phyloP scores from a whole-genome alignment of 2,329 filamentous ascomycete genomes.

The Penicillium occitanis region DNA sequence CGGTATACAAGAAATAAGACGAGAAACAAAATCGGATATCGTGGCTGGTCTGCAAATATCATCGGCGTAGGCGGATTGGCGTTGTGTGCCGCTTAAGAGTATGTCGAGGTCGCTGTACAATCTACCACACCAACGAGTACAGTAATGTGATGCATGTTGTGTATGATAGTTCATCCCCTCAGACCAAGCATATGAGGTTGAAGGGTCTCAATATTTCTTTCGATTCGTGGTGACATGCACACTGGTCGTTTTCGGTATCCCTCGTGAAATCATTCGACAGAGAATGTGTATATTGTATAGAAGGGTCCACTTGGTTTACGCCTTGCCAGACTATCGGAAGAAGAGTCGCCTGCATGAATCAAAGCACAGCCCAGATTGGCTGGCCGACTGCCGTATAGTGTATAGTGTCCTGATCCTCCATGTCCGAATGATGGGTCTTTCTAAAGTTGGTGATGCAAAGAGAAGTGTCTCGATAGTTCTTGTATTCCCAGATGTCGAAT shows the following conservation, averaged over 20 bases:
- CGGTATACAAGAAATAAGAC: constrained; percentile 6
- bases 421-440: constrained; percentile 51
- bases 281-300: constrained; percentile 2
- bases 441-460: constrained; percentile 68
- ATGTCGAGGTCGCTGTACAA: neutral
- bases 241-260: neutral
- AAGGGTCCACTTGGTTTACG: constrained; percentile 10
- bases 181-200: neutral
- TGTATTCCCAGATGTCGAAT: constrained; percentile 37
- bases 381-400: neutral
- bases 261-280: neutral
- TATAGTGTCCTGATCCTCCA: constrained; percentile 11
- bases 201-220: neutral
- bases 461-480: constrained; percentile 52
- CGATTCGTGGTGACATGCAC: neutral
- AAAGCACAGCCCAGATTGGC: neutral
- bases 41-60: constrained; percentile 4
- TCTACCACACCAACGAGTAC: neutral
- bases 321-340: constrained; percentile 1
- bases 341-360: neutral
- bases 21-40: neutral
- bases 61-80: neutral
- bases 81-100: neutral
- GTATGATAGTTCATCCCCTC: neutral
- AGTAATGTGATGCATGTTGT: neutral